Conservation (phyloP, 345 rosid species). For the Rhodomyrtus tomentosa region DNA sequence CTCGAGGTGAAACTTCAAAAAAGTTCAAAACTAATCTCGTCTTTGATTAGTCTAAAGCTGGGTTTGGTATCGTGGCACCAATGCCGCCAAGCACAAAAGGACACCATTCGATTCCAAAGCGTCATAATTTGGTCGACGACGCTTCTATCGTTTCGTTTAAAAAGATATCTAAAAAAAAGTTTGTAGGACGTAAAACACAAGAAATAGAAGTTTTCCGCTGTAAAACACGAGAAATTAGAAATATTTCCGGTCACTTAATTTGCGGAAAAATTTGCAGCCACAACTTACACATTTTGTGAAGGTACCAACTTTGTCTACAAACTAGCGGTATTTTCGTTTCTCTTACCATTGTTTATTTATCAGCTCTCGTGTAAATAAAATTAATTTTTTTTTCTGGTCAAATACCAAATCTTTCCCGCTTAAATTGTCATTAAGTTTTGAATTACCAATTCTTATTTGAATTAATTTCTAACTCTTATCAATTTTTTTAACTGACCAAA, state of each 20-base stretch:
- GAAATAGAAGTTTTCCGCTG: too few relatives aligned
- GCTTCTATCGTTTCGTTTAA: not conserved
- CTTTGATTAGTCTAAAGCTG: not conserved
- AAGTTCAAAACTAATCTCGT: not conserved
- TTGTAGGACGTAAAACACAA: not conserved
- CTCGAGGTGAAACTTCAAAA: not conserved
- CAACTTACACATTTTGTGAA: not conserved
- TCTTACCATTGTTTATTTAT: not conserved
- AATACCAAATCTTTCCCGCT: not conserved
- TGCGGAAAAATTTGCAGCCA: not conserved
- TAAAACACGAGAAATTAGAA: not conserved
- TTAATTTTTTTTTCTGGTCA: not conserved
- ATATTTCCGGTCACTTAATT: not conserved
- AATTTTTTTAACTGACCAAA: not conserved
- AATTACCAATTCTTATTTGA: not conserved
- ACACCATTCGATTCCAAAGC: not conserved
- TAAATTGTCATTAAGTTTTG: not conserved
- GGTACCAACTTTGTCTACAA: not conserved
- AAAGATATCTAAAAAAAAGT: not conserved
- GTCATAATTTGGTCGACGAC: not conserved
- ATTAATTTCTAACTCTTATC: not conserved
- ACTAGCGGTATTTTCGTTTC: not conserved
- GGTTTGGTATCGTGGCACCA: not conserved
- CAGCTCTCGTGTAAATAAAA: not conserved
- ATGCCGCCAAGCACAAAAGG: not conserved